These are phyloP conservation scores for Xylaria grammica DNA, from an alignment of 495 filamentous ascomycete genomes.

Conservation along the genomic window DNA sequence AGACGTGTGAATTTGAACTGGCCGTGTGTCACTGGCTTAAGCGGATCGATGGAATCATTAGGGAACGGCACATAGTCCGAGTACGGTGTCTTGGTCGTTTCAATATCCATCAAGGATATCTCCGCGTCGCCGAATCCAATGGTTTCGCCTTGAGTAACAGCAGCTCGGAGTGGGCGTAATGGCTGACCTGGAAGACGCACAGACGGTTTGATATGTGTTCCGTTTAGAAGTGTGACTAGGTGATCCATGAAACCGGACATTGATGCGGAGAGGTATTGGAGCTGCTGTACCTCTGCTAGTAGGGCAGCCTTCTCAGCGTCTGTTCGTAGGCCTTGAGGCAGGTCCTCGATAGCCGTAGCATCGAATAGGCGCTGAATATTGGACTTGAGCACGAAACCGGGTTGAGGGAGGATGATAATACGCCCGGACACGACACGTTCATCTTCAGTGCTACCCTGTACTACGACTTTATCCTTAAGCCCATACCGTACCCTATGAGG, in stretches of 20 bases:
- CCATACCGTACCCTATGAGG: no score
- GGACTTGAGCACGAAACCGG: slow-evolving; percentile 37
- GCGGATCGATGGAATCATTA: slow-evolving; percentile 20
- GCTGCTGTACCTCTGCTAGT: not conserved
- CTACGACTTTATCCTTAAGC: no score
- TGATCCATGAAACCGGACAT: not conserved
- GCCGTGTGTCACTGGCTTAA: slow-evolving; percentile 56
- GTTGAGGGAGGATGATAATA: slow-evolving; percentile 48
- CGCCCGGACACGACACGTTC: slow-evolving; percentile 49
- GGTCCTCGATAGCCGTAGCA: not conserved
- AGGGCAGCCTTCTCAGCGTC: not conserved
- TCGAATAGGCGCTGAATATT: slow-evolving; percentile 29
- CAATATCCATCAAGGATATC: not conserved
- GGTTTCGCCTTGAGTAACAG: no score
- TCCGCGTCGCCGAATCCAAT: not conserved
- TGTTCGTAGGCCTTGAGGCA: not conserved
- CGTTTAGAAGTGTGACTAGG: not conserved
- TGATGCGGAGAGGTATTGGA: not conserved
- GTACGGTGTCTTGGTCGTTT: not conserved
- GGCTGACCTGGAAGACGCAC: not conserved
- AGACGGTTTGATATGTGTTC: not conserved
- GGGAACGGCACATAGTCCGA: not conserved
- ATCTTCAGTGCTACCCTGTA: no score
- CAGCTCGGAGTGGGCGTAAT: not conserved
- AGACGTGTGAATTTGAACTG: slow-evolving; percentile 49